Base-by-base conservation (phyloP, 306 rosid genomes). In the Ormosia emarginata region DNA sequence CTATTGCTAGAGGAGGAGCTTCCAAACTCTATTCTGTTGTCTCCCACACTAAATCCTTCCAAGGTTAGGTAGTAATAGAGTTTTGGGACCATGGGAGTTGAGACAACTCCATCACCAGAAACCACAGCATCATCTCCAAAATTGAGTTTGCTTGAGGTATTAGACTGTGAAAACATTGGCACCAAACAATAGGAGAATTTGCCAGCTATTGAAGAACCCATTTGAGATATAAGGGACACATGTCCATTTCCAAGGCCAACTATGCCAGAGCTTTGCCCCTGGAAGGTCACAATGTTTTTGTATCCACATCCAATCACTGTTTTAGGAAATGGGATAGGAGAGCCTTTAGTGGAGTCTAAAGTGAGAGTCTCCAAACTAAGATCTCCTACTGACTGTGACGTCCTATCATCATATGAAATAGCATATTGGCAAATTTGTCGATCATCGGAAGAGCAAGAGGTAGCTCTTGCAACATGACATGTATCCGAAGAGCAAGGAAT, bases 151-250 rank as follows among this genome's bases (percentile, higher is more conserved):
- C 89, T 81, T 0, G 85, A 47, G 1, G 2, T 8, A 0, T 12
- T 4, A 0, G 3, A 0, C 1, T n/a, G 43, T 0, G 9, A 7
- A 0, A 74, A 0, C 24, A 24, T 24, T 0, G 89, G 85, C 7
- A 82, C 46, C 69, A 90, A 85, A 61, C 94, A 90, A 50, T 90
- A 81, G 0, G 90, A 82, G 59, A 88, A 90, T 50, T 81, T 90
- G 0, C 90, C 89, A 0, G 1, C 70, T 0, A 77, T 72, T 0
- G 86, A 75, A 2, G 83, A 3, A 5, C 33, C 66, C 53, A 88
- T 0, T 5, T 87, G 94, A 2, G 85, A 3, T 13, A 88, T 44
- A 14, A 90, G 80, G 0, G 92, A 90, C 13, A 36, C 49, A 0
- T 14, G 1, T 1, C 90, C 88, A 0, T 70, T 39, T 7, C 92